Evolutionary conservation across 2,329 filamentous ascomycete genomes (phyloP).

Genomic region (Apiospora phragmitis): DNA sequence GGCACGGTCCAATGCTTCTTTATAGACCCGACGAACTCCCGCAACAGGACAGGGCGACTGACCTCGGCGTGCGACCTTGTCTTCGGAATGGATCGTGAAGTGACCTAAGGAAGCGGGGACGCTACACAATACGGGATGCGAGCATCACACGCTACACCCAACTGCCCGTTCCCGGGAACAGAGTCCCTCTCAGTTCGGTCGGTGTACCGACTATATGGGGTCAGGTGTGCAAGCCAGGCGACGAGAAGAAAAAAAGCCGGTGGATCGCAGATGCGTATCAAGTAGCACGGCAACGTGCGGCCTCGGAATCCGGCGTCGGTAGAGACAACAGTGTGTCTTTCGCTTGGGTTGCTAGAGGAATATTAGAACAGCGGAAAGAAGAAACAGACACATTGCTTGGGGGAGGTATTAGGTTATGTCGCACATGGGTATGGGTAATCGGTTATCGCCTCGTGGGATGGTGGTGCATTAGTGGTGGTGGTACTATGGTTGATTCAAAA

Average conservation of each 20-base stretch:
- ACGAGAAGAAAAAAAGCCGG: conserved; percentile 22
- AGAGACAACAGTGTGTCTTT: conserved; percentile 10
- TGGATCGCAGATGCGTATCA: conserved; percentile 19
- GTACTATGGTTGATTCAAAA: conserved; percentile 30
- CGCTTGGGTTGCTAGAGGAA: conserved; percentile 7
- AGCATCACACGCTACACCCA: conserved; percentile 43
- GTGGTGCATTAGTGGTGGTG: conserved; percentile 30
- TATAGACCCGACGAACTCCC: conserved; percentile 10
- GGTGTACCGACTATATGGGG: conserved; percentile 24
- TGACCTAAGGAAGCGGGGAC: conserved; percentile 39
- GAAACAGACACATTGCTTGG: conserved; percentile 2
- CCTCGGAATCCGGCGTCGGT: conserved; percentile 14
- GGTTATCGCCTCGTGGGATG: conserved; percentile 31
- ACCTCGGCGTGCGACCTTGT: conserved; percentile 32
- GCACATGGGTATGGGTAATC: conserved; percentile 27
- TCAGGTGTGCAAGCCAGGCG: conserved; percentile 19
- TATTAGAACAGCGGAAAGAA: conserved; percentile 12
- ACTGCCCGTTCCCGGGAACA: conserved; percentile 39
- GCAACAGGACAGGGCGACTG: conserved; percentile 20
- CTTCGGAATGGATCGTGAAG: conserved; percentile 35
- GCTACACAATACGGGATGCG: conserved; percentile 42
- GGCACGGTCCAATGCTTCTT: conserved; percentile 13
- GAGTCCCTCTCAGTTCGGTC: conserved; percentile 23
- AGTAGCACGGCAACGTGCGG: conserved; percentile 20
- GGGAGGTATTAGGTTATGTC: conserved; percentile 20